Conservation (phyloP, 1,284 basidiomycete genomes). For the Phlebopus sp. region DNA sequence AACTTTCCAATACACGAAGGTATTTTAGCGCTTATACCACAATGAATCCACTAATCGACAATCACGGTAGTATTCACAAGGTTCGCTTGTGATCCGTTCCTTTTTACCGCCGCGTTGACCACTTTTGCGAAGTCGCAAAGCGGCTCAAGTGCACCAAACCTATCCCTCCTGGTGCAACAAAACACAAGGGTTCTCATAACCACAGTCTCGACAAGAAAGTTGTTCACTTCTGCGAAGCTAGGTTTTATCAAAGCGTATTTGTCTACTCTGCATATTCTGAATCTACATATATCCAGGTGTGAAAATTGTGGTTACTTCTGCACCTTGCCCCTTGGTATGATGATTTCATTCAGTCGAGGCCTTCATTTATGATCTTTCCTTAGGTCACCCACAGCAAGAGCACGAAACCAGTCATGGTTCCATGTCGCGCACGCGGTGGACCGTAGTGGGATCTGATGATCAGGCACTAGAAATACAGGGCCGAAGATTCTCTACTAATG, state of each 20-base stretch:
- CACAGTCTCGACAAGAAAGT: slow-evolving; percentile 43
- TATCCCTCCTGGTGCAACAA: slow-evolving; percentile 41
- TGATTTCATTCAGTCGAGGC: not conserved
- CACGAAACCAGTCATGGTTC: slow-evolving; percentile 60
- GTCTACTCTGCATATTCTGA: not conserved
- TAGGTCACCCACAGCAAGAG: slow-evolving; percentile 57
- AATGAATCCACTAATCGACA: not conserved
- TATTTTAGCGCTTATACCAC: slow-evolving; percentile 13
- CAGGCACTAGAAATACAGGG: slow-evolving; percentile 46
- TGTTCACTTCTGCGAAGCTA: slow-evolving; percentile 50
- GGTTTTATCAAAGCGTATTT: slow-evolving; percentile 25
- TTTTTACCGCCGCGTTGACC: not conserved
- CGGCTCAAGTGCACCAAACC: slow-evolving; percentile 46
- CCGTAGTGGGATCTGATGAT: slow-evolving; percentile 43
- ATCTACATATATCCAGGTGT: slow-evolving; percentile 37
- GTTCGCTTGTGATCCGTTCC: slow-evolving; percentile 9
- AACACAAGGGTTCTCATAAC: slow-evolving; percentile 46
- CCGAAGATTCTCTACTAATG: slow-evolving; percentile 44
- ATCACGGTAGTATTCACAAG: slow-evolving; percentile 24
- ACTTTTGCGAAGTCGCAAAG: slow-evolving; percentile 38
- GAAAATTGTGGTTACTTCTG: slow-evolving; percentile 58
- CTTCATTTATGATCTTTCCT: not conserved
- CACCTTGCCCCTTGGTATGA: slow-evolving; percentile 50
- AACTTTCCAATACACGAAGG: slow-evolving; percentile 50
- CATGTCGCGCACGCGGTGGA: slow-evolving; percentile 51